Evolutionary conservation across 202 grass and related monocot genomes (phyloP).

Genomic region (Brachypodium distachyon): DNA sequence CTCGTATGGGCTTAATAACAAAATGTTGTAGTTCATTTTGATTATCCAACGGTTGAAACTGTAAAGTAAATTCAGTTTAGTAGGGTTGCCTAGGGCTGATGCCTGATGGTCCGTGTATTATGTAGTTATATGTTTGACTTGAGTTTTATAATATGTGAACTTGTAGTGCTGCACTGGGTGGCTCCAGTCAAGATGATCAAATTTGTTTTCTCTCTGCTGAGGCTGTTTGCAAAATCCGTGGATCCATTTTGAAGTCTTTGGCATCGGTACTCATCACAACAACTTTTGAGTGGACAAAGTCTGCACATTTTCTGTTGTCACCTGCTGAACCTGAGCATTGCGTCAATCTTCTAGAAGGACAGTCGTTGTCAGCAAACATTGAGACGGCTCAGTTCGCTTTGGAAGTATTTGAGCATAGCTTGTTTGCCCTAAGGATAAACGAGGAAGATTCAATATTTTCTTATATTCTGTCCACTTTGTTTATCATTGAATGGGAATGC

Average conservation of each 20-base stretch:
- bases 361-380: slow-evolving; percentile 24
- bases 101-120: background rate
- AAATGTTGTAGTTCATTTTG: slow-evolving; percentile 5
- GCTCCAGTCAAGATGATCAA: slow-evolving; percentile 51
- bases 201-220: slow-evolving; percentile 71
- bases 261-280: slow-evolving; percentile 38
- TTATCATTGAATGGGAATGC: slow-evolving; percentile 80
- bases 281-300: slow-evolving; percentile 54
- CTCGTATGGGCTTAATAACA: background rate
- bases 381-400: slow-evolving; percentile 52
- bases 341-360: slow-evolving; percentile 26
- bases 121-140: background rate
- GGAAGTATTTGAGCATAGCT: slow-evolving; percentile 64
- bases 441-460: slow-evolving; percentile 50
- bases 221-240: slow-evolving; percentile 33
- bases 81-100: background rate
- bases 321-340: slow-evolving; percentile 15
- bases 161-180: slow-evolving; percentile 92
- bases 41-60: background rate
- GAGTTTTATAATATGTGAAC: slow-evolving; percentile 22
- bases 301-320: slow-evolving; percentile 40
- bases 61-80: background rate
- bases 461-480: slow-evolving; percentile 62
- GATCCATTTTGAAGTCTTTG: slow-evolving; percentile 52
- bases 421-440: slow-evolving; percentile 41